These are phyloP conservation scores for Podospora bellae-mahoneyi DNA, from an alignment of 495 filamentous ascomycete genomes.

Conservation along the genomic window DNA sequence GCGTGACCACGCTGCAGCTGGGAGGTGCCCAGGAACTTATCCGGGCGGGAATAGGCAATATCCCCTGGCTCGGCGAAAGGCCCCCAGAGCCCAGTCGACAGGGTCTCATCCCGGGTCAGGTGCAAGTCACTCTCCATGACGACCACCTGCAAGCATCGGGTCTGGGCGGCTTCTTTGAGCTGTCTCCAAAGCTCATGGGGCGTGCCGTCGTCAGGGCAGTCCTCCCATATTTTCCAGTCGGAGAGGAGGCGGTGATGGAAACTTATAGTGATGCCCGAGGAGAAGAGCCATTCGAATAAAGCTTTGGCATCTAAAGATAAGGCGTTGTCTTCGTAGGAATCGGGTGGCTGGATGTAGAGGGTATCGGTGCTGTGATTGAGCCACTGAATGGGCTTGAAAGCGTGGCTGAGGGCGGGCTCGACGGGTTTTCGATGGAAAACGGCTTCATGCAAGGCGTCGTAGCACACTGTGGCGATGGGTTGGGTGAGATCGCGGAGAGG, in stretches of 20 bases:
- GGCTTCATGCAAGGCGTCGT: background rate
- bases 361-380: background rate
- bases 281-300: background rate
- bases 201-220: background rate
- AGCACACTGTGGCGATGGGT: background rate
- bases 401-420: too few relatives aligned
- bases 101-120: background rate
- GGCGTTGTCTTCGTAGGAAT: background rate
- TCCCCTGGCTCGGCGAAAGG: background rate
- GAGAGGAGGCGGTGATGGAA: background rate
- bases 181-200: background rate
- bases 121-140: background rate
- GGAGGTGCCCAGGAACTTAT: background rate
- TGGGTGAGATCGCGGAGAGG: background rate
- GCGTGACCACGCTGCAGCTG: too few relatives aligned
- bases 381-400: too few relatives aligned
- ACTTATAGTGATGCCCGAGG: background rate
- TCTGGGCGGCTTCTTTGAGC: background rate
- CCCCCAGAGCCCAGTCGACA: background rate
- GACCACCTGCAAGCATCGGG: background rate
- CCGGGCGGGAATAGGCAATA: background rate
- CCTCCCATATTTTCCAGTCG: background rate
- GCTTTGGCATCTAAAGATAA: background rate
- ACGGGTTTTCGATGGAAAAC: background rate
- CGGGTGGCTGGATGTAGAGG: background rate